Evolutionary conservation across 1,284 basidiomycete species (phyloP).

Genomic region (Ceratobasidium theobromae): DNA sequence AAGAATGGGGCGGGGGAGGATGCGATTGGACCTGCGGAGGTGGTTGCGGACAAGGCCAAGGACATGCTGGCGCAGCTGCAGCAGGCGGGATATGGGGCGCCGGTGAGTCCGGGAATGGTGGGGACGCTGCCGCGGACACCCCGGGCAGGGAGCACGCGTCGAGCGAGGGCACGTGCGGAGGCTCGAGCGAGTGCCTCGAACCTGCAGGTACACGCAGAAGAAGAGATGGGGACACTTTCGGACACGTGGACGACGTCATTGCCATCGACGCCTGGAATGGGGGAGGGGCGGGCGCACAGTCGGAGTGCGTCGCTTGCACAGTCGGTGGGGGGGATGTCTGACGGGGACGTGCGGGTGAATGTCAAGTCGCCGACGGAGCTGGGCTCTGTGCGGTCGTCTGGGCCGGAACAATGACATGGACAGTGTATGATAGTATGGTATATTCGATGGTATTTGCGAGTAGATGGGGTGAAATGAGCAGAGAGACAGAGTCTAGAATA

Average conservation of each 20-base stretch:
- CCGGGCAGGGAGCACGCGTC: constrained; percentile 22
- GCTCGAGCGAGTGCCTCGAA: constrained; percentile 27
- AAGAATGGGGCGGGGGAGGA: constrained; percentile 45
- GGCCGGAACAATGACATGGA: constrained; percentile 12
- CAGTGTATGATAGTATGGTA: no score
- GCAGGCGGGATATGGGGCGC: constrained; percentile 54
- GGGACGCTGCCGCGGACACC: constrained; percentile 10
- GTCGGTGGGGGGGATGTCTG: constrained; percentile 6
- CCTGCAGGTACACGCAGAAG: constrained; percentile 15
- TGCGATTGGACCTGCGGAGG: constrained; percentile 41
- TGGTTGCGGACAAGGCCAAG: constrained; percentile 63
- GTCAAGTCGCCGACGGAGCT: constrained; percentile 29
- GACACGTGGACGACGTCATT: constrained; percentile 14
- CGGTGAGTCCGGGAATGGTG: background rate
- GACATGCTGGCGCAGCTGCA: constrained; percentile 73
- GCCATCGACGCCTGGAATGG: constrained; percentile 20
- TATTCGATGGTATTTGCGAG: no score
- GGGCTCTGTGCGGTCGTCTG: constrained; percentile 26
- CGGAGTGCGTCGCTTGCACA: constrained; percentile 20
- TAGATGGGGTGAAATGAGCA: no score
- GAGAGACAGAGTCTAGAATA: no score
- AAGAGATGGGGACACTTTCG: constrained; percentile 3
- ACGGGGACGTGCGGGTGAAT: constrained; percentile 13
- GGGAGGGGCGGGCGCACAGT: constrained; percentile 14
- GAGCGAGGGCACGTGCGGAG: constrained; percentile 21